phyloP scores from a whole-genome alignment of 192 early-diverging fungal genomes.

The Coemansia sp. region DNA sequence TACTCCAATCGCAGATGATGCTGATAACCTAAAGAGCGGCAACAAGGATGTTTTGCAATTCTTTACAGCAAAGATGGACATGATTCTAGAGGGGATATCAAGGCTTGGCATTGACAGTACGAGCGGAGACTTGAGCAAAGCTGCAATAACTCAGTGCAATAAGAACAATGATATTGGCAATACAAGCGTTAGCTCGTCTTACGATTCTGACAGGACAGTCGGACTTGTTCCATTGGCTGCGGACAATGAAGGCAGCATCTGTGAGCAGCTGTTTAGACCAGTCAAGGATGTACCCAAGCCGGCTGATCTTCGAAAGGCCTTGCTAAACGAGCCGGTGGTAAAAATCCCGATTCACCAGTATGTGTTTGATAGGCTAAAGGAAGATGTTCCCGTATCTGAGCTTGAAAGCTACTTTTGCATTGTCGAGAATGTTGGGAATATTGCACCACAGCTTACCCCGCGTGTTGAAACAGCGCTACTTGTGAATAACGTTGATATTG shows the following conservation, averaged over 20 bases:
- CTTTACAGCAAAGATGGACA: conserved; percentile 5
- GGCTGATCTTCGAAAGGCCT: background rate
- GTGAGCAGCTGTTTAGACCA: conserved; percentile 23
- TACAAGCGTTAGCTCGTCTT: background rate
- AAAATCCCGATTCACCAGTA: conserved; percentile 39
- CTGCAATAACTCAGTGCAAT: background rate
- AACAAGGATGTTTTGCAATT: background rate
- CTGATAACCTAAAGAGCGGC: background rate
- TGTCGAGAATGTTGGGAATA: conserved; percentile 41
- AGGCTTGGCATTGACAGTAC: background rate
- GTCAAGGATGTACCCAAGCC: conserved; percentile 12
- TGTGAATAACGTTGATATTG: conserved; percentile 16
- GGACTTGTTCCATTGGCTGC: background rate
- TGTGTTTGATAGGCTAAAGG: conserved; percentile 19
- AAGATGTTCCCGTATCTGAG: conserved; percentile 1
- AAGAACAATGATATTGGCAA: background rate
- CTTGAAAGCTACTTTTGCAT: conserved; percentile 26
- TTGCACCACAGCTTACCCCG: conserved; percentile 38
- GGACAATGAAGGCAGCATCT: conserved; percentile 28
- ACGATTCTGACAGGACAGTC: conserved; percentile 22
- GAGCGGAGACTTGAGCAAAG: background rate
- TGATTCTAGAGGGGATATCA: conserved; percentile 3
- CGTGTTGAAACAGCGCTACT: conserved; percentile 32
- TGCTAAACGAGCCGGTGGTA: conserved; percentile 8
- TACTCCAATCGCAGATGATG: background rate